phyloP scores from a whole-genome alignment of 1,284 basidiomycete species.

The Cutaneotrichosporon cavernicola region DNA sequence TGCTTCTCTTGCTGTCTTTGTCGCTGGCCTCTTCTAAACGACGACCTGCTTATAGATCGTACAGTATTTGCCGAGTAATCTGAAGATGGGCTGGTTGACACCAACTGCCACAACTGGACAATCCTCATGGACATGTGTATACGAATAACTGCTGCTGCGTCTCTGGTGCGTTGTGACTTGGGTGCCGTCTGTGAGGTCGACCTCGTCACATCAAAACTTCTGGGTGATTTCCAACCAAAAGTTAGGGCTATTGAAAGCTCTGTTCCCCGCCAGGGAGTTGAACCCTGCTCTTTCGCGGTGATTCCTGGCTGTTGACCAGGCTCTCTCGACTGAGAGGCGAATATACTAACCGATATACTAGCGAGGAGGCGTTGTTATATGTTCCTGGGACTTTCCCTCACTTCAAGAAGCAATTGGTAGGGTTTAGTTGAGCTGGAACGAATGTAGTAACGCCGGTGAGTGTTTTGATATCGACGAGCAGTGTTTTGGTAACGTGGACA shows the following conservation, averaged over 20 bases:
- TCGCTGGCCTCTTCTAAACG: not conserved
- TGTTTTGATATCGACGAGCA: not conserved
- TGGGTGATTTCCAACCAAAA: not conserved
- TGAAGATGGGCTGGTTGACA: not conserved
- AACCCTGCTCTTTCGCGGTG: constrained; percentile 7
- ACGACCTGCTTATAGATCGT: not conserved
- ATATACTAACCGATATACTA: constrained; percentile 9
- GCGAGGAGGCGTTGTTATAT: not conserved
- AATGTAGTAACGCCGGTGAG: not conserved
- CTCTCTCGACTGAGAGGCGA: constrained; percentile 3
- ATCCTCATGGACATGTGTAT: not conserved
- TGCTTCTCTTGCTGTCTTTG: not conserved
- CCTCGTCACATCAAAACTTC: not conserved
- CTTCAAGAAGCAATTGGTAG: not conserved
- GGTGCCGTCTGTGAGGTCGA: too few relatives aligned
- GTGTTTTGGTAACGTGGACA: not conserved
- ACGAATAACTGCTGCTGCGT: not conserved
- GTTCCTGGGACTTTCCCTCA: not conserved
- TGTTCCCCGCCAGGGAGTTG: constrained; percentile 6
- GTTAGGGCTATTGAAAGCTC: not conserved
- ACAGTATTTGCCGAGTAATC: not conserved
- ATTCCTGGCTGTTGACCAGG: not conserved
- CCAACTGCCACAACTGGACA: not conserved
- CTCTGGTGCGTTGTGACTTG: too few relatives aligned
- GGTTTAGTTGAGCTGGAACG: not conserved